phyloP scores from a whole-genome alignment of 139 green algal species.

The Chlamydomonas asymmetrica region DNA sequence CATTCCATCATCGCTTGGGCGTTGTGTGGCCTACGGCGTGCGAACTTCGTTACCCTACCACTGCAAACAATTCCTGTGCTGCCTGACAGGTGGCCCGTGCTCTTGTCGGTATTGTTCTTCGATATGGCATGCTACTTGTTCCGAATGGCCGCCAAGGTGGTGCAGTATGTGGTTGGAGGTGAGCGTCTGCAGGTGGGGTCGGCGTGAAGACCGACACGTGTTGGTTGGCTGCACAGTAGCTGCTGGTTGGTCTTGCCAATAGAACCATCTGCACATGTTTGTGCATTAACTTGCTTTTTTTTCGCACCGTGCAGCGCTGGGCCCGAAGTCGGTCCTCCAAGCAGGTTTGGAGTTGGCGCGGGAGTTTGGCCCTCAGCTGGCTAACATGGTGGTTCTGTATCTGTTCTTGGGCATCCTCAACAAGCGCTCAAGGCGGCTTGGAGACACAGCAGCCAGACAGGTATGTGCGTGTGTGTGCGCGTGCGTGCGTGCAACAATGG shows the following conservation, averaged over 20 bases:
- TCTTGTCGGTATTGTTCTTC: slow-evolving; percentile 71
- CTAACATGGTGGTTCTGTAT: slow-evolving; percentile 71
- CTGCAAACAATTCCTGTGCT: too few species aligned
- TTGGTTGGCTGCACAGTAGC: too few species aligned
- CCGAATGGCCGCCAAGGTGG: slow-evolving; percentile 38
- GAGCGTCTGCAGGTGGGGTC: neutral
- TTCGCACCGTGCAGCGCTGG: too few species aligned
- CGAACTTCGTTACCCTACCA: too few species aligned
- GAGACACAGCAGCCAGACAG: slow-evolving; percentile 50
- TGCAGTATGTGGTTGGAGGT: neutral
- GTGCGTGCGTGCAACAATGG: too few species aligned
- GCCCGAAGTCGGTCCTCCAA: neutral
- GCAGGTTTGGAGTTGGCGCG: slow-evolving; percentile 10
- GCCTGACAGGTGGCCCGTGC: slow-evolving; percentile 63
- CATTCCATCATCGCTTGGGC: too few species aligned
- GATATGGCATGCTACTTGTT: slow-evolving; percentile 62
- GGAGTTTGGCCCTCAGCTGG: slow-evolving; percentile 62
- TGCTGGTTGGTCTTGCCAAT: too few species aligned
- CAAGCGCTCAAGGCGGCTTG: slow-evolving; percentile 39
- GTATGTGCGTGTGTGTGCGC: slow-evolving; percentile 31
- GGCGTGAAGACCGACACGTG: neutral
- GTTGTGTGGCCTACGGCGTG: too few species aligned
- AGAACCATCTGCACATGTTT: too few species aligned
- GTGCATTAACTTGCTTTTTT: too few species aligned
- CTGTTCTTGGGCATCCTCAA: slow-evolving; percentile 62